phyloP scores from a whole-genome alignment of 495 filamentous ascomycete species.

The Podospora sp. region DNA sequence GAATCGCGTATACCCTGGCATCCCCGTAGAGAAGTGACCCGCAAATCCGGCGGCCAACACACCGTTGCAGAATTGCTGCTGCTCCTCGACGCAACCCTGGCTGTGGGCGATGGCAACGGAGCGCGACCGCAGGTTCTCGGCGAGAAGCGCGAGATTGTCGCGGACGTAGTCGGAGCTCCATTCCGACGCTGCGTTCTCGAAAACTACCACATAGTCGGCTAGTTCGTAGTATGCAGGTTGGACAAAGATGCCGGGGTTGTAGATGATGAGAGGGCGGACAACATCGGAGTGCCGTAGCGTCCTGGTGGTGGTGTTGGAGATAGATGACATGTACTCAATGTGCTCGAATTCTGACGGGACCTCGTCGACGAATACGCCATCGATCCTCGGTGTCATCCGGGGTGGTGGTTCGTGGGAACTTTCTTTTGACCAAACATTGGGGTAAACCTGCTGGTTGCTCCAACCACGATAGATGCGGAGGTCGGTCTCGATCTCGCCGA shows the following conservation, averaged over 20 bases:
- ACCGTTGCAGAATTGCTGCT: slow-evolving; percentile 21
- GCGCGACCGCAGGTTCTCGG: slow-evolving; percentile 19
- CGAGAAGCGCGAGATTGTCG: slow-evolving; percentile 18
- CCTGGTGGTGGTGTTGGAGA: neutral
- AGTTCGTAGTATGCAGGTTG: slow-evolving; percentile 24
- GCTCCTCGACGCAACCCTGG: slow-evolving; percentile 4
- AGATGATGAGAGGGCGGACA: slow-evolving; percentile 18
- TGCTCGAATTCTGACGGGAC: slow-evolving; percentile 14
- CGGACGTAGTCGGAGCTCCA: slow-evolving; percentile 27
- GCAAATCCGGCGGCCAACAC: slow-evolving; percentile 23
- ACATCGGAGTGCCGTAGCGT: neutral
- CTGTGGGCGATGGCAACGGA: slow-evolving; percentile 31
- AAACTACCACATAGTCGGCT: slow-evolving; percentile 33
- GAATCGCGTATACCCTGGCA: slow-evolving; percentile 25
- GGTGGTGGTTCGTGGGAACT: neutral
- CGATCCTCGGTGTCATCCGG: slow-evolving; percentile 10
- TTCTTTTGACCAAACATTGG: neutral
- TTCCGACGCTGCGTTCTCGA: slow-evolving; percentile 29
- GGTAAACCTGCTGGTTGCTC: neutral
- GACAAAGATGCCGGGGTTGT: slow-evolving; percentile 36
- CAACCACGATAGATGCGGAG: slow-evolving; percentile 24
- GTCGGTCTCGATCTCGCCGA: slow-evolving; percentile 45
- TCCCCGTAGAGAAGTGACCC: slow-evolving; percentile 32
- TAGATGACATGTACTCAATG: slow-evolving; percentile 23
- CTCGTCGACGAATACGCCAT: slow-evolving; percentile 33